phyloP scores from a whole-genome alignment of 1,284 basidiomycete genomes.

The Rhodotorula sp. region DNA sequence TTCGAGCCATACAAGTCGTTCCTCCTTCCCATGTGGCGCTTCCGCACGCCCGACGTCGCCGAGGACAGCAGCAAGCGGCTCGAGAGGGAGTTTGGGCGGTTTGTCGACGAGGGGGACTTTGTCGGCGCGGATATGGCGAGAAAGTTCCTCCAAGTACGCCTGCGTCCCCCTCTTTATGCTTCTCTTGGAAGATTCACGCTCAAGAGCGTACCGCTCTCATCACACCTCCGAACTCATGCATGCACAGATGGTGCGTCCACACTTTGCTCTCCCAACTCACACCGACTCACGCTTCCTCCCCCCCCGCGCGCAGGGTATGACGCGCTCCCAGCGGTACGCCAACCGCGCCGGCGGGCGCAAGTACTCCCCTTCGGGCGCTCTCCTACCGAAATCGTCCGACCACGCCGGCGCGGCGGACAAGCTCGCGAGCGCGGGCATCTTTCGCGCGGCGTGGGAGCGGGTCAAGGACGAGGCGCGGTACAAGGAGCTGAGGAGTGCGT shows the following conservation, averaged over 20 bases:
- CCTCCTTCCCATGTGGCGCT: slow-evolving; percentile 27
- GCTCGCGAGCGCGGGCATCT: slow-evolving; percentile 17
- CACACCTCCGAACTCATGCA: neutral
- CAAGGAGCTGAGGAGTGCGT: slow-evolving; percentile 3
- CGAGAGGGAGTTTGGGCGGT: slow-evolving; percentile 9
- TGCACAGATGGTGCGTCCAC: neutral
- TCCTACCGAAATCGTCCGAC: slow-evolving; percentile 10
- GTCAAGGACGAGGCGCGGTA: slow-evolving; percentile 14
- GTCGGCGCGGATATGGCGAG: slow-evolving; percentile 26
- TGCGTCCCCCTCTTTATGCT: no score
- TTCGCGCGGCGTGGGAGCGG: slow-evolving; percentile 23
- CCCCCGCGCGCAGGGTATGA: slow-evolving; percentile 13
- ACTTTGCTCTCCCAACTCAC: no score
- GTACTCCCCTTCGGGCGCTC: slow-evolving; percentile 13
- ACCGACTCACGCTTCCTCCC: no score
- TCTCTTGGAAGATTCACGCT: no score
- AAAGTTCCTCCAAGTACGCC: slow-evolving; percentile 27
- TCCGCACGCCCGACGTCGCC: slow-evolving; percentile 17
- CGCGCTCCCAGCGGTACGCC: slow-evolving; percentile 25
- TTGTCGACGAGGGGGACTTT: slow-evolving; percentile 15
- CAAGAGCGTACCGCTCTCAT: no score
- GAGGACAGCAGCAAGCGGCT: slow-evolving; percentile 1
- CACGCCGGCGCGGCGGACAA: slow-evolving; percentile 21
- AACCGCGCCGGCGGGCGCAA: slow-evolving; percentile 30
- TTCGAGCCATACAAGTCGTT: slow-evolving; percentile 32